A percentile compares a stretch with the other conserved stretches of the same genome.
Conservation (phyloP, 345 rosid species). For the Citrus glauca region DNA sequence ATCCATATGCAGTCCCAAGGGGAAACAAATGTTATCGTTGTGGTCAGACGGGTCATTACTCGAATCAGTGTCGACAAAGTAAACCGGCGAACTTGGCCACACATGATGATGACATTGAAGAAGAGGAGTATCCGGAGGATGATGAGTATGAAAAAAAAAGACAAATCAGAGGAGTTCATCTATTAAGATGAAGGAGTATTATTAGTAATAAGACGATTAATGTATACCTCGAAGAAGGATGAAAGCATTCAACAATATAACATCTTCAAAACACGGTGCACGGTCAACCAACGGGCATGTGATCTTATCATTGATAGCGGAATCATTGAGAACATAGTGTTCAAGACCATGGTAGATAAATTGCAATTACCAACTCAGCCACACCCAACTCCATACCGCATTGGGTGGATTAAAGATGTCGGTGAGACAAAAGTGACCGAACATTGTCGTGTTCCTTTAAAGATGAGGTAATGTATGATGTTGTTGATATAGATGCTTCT, state of each 20-base stretch:
- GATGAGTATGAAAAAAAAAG: too few species aligned
- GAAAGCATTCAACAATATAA: background rate
- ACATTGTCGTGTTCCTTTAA: background rate
- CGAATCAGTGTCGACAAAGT: too few species aligned
- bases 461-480: background rate
- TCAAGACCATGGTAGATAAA: background rate
- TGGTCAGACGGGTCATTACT: too few species aligned
- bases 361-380: background rate
- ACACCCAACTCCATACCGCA: background rate
- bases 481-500: background rate
- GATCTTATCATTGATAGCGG: background rate
- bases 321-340: background rate
- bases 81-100: too few species aligned
- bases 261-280: background rate
- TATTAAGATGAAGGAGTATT: background rate
- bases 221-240: accelerated
- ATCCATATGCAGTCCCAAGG: too few species aligned
- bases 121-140: too few species aligned
- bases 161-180: accelerated
- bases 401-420: background rate
- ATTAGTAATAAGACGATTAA: background rate
- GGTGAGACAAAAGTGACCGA: background rate
- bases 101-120: too few species aligned
- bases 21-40: too few species aligned
- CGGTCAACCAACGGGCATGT: background rate